Base-by-base conservation (phyloP, 768 basidiomycete species). In the Collybia nuda region DNA sequence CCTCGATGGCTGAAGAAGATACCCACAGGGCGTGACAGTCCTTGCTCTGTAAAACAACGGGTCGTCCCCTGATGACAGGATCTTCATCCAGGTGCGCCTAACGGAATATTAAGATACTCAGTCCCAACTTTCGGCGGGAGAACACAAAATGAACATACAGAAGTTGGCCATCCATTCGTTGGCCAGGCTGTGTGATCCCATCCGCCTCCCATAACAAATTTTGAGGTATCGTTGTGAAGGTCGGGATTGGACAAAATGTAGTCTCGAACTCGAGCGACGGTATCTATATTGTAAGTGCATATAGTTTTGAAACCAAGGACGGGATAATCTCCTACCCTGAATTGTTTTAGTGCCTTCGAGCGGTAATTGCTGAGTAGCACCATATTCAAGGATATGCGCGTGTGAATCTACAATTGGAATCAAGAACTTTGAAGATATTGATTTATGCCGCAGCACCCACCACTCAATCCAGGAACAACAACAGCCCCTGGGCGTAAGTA, bases 1-100 rank as follows among this genome's bases (percentile, higher is more conserved):
- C 56, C 49, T 77, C 68, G 2, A 95, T 69, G 2, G 85, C 80
- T 40, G 67, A 76, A 3, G 74, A 71, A 3, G 90, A 93, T 11
- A 92, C 82, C 94, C 94, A 96, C 5, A 90, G 72, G 0, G 90
- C 92, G 67, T 96, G 94, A 5, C 85, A 86, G 65, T 97, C 94
- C 52, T 94, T 90, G 62, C 91, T 84, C 56, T 88, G 85, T 15
- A 96, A 74, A 14, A 89, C 73, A 36, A 97, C 82, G 0, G 84
- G 85, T 12, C 90, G 78, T 18, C 83, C 85, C 40, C 70, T 69
- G 17, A 95, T 73, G 5, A 89, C 57, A 5, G 83, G 80, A 50
- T 93, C 89, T 1, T 69, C 67, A 24, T 93, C 90, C 2, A 95
- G 70, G 61, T 88, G 86, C 6, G 71, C 79, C 90, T 93, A 43